Evolutionary conservation across 2,329 filamentous ascomycete species (phyloP).

Genomic region (Stenocarpella maydis): DNA sequence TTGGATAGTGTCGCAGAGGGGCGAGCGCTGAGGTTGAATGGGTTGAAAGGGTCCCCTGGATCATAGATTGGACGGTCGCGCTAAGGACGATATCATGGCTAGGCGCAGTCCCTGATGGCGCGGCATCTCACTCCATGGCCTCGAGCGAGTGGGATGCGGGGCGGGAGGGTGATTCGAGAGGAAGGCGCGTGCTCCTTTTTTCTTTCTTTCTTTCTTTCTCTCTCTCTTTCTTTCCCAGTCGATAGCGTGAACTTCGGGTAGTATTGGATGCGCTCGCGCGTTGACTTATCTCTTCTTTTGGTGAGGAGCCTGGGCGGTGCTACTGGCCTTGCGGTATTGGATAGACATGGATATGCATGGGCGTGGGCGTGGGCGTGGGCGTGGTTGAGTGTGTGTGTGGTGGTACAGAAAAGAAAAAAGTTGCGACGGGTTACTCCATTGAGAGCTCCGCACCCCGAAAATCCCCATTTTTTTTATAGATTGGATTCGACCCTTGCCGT

Average conservation of each 20-base stretch:
- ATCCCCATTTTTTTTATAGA: neutral
- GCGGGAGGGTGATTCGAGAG: neutral
- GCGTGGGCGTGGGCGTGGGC: neutral
- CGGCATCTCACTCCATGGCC: neutral
- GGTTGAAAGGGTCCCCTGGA: neutral
- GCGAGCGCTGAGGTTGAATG: neutral
- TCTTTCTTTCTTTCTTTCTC: too few relatives aligned
- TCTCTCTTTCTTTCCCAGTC: too few relatives aligned
- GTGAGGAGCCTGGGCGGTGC: neutral
- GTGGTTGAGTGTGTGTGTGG: neutral
- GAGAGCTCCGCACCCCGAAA: neutral
- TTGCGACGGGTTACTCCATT: constrained; percentile 21
- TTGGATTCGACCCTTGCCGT: neutral
- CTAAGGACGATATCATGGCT: constrained; percentile 27
- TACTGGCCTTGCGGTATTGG: too few relatives aligned
- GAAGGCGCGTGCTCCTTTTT: constrained; percentile 4
- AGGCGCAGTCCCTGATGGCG: constrained; percentile 1
- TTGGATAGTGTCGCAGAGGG: neutral
- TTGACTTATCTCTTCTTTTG: neutral
- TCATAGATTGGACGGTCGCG: constrained; percentile 23
- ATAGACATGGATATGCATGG: neutral
- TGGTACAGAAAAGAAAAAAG: constrained; percentile 17
- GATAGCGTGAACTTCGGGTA: too few relatives aligned
- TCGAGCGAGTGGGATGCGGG: neutral
- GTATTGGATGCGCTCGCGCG: too few relatives aligned